Base-by-base conservation (phyloP, 129 eudicot genomes). In the Smallanthus sonchifolius region DNA sequence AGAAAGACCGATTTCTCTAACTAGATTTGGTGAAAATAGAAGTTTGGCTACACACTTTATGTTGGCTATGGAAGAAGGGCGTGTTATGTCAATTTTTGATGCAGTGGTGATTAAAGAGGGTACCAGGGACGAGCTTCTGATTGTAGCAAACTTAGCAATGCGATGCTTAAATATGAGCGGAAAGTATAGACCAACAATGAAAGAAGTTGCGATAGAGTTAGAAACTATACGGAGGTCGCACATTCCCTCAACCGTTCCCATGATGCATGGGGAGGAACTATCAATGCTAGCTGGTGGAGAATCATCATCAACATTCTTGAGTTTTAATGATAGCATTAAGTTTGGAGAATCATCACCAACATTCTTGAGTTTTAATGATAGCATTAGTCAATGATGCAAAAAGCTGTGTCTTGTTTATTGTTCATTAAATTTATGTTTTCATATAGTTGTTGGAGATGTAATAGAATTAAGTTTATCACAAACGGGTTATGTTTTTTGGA, bases 51-150 rank as follows among this genome's bases (percentile, higher is more conserved):
- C 70, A 9, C 47, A 59, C 11, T 69, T 77, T 35, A 59, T 57
- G 56, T n/a, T 35, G 42, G 64, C 76, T 16, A 44, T 77, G 70
- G 65, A 77, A 66, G 81, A 68, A 52, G 43, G 55, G 7, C 61
- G 49, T n/a, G 54, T 77, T 28, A 56, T 68, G 72, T 72, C 64
- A 42, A 44, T 77, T 55, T 72, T 76, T 39, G 80, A 67, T n/a
- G 47, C 68, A 37, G 15, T 19, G 10, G 68, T 67, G 2, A 11
- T 54, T 28, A 77, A 60, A 8, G 74, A 39, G 44, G 67, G 79
- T 34, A 45, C 30, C 2, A 51, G 45, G 60, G 79, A 75, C 17
- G 79, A 65, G 42, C 59, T 75, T 0, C 17, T 51, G 37, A 40
- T 5, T 19, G 30, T 51, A 7, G 73, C 80, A 54, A 76, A 67